Evolutionary conservation across 345 rosid genomes (phyloP), one percentile per base, ranked within the genome.

Genomic region (Heritiera fomes): DNA sequence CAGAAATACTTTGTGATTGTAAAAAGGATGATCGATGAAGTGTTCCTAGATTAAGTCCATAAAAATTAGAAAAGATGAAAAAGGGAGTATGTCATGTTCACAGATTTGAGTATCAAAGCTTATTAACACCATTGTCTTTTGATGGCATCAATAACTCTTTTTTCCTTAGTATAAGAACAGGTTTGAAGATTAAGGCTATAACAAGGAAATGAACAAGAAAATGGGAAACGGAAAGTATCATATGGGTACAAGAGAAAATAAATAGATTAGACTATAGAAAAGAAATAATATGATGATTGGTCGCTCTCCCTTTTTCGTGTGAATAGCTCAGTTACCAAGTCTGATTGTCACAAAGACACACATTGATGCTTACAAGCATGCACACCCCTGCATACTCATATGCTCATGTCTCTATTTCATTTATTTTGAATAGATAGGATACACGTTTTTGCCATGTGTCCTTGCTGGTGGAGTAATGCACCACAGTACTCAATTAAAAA

Each of bases 381-480:
- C 20, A 28, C 23, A 47, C 11, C 28, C 17, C 28, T 72, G 32
- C 47, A 17, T 18, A 32, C 75, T 71, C 18, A 17, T 69, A 12
- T 53, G 28, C 63, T 53, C 53, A 49, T 77, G 40, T 55, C 75
- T 38, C 75, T 55, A 49, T 74, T 56, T 49, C 56, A 34, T 49
- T 76, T 23, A 38, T 52, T 49, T 79, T 67, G 52, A 69, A 45
- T 84, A 89, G 94, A 83, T 87, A 76, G 91, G 89, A 41, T 87
- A 86, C 65, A 87, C 94, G 41, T 89, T 89, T 83, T 81, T 89
- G 80, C 91, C 92, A 65, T 89, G 92, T 75, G 91, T 89, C 53
- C 91, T 90, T 77, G 88, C 89, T 38, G 92, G 94, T 23, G 28
- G 28, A 23, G 28, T 23, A 23, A 23, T 49, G 92, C 91, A 65